Evolutionary conservation across 139 green algal species (phyloP), one percentile per base, ranked within the genome.

Genomic region (Bryopsis sp.): DNA sequence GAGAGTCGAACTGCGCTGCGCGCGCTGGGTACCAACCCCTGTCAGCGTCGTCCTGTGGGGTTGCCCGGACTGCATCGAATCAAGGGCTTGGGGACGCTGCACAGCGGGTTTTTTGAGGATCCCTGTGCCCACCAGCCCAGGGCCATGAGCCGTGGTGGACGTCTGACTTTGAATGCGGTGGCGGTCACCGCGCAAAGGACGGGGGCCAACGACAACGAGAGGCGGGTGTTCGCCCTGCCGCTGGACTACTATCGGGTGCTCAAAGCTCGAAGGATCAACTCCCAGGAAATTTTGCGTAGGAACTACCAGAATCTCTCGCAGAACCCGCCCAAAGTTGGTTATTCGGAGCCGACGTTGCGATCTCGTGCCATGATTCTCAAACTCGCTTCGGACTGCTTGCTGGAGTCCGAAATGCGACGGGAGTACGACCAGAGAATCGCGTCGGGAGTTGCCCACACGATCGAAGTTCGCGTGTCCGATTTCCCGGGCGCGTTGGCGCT

Each of bases 381-480:
- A 26, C 33, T 7, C 15, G 59, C 59, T 29, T 26, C 59, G 7
- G 59, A 67, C 28, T 39, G 24, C 59, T 47, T 67, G 59, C 31
- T 67, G 33, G 35, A 67, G 39, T 67, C 32, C 31, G 59, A 67
- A 26, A 46, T 29, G 59, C 29, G 59, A 47, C 59, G 32, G 19
- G 59, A 39, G 5, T 67, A 67, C 59, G 59, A 67, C 33, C 59
- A 47, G 33, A 19, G 19, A 47, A 26, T 61, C 33, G 50, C 50
- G 33, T 36, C 31, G 24, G 33, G 33, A 36, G 50, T 36, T 11
- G 33, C 50, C 6, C 50, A 22, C 24, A 61, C 50, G 19, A 61
- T 61, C 6, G 8, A 15, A 28, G 50, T 61, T 26, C 6, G 33
- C 6, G 6, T 26, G 5, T 8, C 6, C 5, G 5, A 67, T 15